Base-by-base conservation (phyloP, 148 eudicot species). In the Talinum fruticosum region DNA sequence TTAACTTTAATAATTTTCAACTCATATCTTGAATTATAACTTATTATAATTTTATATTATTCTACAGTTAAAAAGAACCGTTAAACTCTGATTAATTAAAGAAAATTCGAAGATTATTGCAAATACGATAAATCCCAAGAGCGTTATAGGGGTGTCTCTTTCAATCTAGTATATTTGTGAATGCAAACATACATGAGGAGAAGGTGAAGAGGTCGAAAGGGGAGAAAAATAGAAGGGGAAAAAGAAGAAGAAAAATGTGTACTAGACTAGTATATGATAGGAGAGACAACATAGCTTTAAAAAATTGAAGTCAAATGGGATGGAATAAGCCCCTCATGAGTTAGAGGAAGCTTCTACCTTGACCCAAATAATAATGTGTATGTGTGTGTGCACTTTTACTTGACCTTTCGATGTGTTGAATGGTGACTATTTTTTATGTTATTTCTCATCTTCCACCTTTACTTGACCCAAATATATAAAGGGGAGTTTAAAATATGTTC, bases 281-380 rank as follows among this genome's bases (percentile, higher is more conserved):
- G 54, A 18, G 16, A 16, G 54, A 49, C 54, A 49, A 49, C 54
- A 13, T 49, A 49, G 54, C 4, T 10, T 49, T 49, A 41, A 41
- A 16, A 49, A 49, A 49, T 49, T 16, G 19, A 12, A 49, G 54
- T 49, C 54, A 49, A 49, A 49, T 49, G 18, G 54, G 14, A 49
- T 13, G 14, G 19, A 10, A 49, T 3, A 13, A 49, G 54, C 18
- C 16, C 18, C 54, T 14, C 54, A 49, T 2, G 2, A 1, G 2
- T 14, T 2, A 8, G 16, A 49, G 54, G 54, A 49, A 49, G 19
- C 16, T 49, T 49, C 54, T 49, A 49, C 5, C n/a, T 28, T 64
- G 67, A 64, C 67, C 67, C 67, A 64, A 28, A 64, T 34, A 64
- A 64, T 28, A n/a, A n/a, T n/a, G n/a, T n/a, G n/a, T n/a, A n/a